Conservation (phyloP, 345 rosid species). For the Durio zibethinus region DNA sequence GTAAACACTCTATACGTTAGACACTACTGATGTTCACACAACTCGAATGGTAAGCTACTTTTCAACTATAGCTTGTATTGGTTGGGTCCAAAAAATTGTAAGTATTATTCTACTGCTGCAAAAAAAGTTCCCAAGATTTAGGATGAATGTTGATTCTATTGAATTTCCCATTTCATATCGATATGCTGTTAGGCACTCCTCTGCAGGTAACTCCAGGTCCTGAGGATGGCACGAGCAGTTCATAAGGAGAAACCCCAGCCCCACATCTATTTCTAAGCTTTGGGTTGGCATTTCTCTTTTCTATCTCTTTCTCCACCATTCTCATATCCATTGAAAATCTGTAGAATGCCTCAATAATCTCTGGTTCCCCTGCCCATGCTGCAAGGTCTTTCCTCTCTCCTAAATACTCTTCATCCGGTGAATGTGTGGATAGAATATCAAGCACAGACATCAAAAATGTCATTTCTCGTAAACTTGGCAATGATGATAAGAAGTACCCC, state of each 20-base stretch:
- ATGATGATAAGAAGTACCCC: not conserved
- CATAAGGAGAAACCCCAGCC: conserved; percentile 19
- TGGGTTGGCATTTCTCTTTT: conserved; percentile 60
- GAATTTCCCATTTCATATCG: conserved; percentile 20
- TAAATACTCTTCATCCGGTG: conserved; percentile 4
- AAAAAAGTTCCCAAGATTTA: not conserved
- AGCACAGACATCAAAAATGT: not conserved
- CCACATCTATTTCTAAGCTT: conserved; percentile 41
- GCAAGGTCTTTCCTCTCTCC: not conserved
- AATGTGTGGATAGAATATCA: not conserved
- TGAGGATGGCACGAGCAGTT: conserved; percentile 76
- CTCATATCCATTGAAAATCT: conserved; percentile 43
- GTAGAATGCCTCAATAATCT: conserved; percentile 4
- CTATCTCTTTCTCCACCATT: conserved; percentile 66
- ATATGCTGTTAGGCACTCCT: conserved; percentile 90
- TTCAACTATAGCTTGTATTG: not conserved
- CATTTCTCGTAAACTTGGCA: not conserved
- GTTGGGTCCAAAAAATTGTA: not conserved
- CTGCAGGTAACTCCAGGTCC: conserved; percentile 88
- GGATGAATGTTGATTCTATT: conserved; percentile 27
- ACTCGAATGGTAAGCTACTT: not conserved
- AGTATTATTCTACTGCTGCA: not conserved
- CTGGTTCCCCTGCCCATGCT: not conserved
- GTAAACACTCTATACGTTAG: too few species aligned
- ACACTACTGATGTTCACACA: not conserved